Evolutionary conservation across 345 rosid genomes (phyloP), one percentile per base, ranked within the genome.

Genomic region (Garcia nutans): DNA sequence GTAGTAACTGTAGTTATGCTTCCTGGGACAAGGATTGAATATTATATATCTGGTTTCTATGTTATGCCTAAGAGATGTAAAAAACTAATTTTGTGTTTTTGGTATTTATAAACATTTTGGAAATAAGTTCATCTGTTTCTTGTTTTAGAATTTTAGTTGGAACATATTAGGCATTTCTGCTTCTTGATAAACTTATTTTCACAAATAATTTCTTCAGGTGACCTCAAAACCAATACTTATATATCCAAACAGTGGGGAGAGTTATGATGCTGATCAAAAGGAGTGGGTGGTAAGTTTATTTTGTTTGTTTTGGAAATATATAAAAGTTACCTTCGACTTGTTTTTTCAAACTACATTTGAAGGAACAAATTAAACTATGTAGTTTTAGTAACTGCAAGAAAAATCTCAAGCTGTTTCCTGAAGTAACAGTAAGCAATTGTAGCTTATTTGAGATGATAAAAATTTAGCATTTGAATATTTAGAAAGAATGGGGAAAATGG

Each of bases 211-310:
- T 67, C 45, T 83, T 80, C 85, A 92, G 94, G 94, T 86, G 82
- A 88, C 90, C 8, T 80, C 82, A 80, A 92, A 92, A 85, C 97
- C 94, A 0, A 85, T 92, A 65, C 82, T 89, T 52, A 81, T 88
- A 80, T 92, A 90, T 76, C 92, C 97, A 72, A 92, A 90, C 82
- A 90, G 97, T 70, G 95, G 97, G 6, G 97, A 89, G 75, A 84
- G 88, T 72, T 92, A 92, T 70, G 91, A 90, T 82, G 84, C 89
- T 45, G 85, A 82, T 10, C 60, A 67, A 22, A 92, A 92, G 86
- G 86, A 85, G 76, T 92, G 95, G 97, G 91, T 92, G 78, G 97
- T 92, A 82, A 88, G 94, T 70, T 74, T 65, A n/a, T 28, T 65
- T 45, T 68, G 37, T 11, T 8, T 31, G 65, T 44, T 49, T 64